Evolutionary conservation across 2,329 filamentous ascomycete genomes (phyloP).

Genomic region (Calonectria montana): DNA sequence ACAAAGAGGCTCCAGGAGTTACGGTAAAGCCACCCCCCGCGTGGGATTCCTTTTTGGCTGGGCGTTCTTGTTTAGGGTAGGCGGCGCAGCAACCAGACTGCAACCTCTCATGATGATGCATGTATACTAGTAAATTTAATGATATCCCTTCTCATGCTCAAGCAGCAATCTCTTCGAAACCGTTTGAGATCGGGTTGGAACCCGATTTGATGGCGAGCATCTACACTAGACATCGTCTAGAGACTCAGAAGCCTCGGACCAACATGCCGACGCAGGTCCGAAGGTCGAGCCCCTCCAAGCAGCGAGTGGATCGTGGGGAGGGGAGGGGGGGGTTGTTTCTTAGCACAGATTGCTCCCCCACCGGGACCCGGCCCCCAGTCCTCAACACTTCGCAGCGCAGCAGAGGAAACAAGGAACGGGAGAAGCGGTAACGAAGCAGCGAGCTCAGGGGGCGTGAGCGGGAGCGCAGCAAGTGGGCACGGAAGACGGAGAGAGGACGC

Average conservation of each 20-base stretch:
- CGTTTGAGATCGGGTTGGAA: not conserved
- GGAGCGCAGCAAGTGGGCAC: not conserved
- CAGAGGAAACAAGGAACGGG: not conserved
- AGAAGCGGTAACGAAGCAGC: not conserved
- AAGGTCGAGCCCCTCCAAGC: slow-evolving; percentile 12
- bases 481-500: not conserved
- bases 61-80: slow-evolving; percentile 13
- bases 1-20: not conserved
- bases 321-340: not conserved
- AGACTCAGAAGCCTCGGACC: slow-evolving; percentile 26
- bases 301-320: not conserved
- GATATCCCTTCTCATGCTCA: slow-evolving; percentile 18
- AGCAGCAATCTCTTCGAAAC: not conserved
- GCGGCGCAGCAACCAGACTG: slow-evolving; percentile 8
- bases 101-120: not conserved
- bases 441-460: not conserved
- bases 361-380: slow-evolving; percentile 17
- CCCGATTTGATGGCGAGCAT: not conserved
- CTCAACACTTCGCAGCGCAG: not conserved
- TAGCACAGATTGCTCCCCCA: not conserved
- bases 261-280: slow-evolving; percentile 37
- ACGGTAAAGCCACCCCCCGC: not conserved
- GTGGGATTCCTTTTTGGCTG: not conserved
- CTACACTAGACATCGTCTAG: not conserved
- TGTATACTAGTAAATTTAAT: slow-evolving; percentile 12